phyloP scores from a whole-genome alignment of 352 stramenopile species.

The Phytophthora meadii region DNA sequence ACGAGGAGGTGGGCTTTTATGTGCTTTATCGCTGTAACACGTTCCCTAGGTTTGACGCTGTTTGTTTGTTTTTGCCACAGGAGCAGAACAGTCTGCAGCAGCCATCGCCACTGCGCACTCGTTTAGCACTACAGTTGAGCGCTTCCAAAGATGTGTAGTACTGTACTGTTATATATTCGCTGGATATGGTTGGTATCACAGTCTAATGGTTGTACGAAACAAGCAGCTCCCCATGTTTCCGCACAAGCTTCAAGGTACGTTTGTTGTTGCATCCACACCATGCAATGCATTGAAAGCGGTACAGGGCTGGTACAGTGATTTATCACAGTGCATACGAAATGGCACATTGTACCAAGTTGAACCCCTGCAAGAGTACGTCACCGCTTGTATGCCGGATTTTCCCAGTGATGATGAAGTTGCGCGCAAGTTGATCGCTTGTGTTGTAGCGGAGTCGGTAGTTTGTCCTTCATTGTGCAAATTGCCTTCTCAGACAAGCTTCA shows the following conservation, averaged over 20 bases:
- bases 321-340: conserved; percentile 6
- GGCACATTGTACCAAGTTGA: conserved; percentile 13
- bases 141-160: conserved; percentile 51
- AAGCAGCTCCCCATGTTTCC: too few species aligned
- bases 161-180: conserved; percentile 20
- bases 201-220: too few species aligned
- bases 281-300: conserved; percentile 10
- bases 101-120: conserved; percentile 48
- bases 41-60: not conserved
- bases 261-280: not conserved
- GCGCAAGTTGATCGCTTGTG: not conserved
- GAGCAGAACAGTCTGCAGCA: conserved; percentile 30
- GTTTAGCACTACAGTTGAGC: conserved; percentile 49
- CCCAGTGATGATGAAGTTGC: not conserved
- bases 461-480: conserved; percentile 5
- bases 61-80: conserved; percentile 17
- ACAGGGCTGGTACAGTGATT: conserved; percentile 10
- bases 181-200: too few species aligned
- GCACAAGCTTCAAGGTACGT: too few species aligned
- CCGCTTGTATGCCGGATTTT: conserved; percentile 3
- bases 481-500: not conserved
- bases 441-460: not conserved
- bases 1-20: conserved; percentile 38
- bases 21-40: too few species aligned
- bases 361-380: conserved; percentile 19